Evolutionary conservation across 805 yeast genomes (phyloP).

Genomic region (Ogataea nakhonphanomensis): DNA sequence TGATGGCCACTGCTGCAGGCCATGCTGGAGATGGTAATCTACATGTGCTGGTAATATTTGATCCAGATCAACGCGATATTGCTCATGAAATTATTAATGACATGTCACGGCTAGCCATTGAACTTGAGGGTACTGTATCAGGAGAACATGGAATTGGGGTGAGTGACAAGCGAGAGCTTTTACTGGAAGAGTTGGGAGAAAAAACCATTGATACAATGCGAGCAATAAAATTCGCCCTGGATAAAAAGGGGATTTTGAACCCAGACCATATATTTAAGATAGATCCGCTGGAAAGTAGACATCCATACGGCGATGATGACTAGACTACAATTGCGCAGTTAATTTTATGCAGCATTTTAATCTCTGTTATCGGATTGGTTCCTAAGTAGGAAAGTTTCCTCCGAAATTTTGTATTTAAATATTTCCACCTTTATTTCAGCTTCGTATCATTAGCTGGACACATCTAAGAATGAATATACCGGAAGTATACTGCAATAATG

Average conservation of each 20-base stretch:
- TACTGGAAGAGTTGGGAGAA: slow-evolving; percentile 62
- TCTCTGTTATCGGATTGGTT: too few relatives aligned
- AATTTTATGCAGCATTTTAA: too few relatives aligned
- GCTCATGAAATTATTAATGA: slow-evolving; percentile 51
- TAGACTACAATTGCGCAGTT: too few relatives aligned
- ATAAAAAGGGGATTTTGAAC: slow-evolving; percentile 68
- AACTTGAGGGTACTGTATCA: slow-evolving; percentile 76
- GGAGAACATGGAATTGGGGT: slow-evolving; percentile 89
- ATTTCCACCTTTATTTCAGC: too few relatives aligned
- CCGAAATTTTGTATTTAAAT: too few relatives aligned
- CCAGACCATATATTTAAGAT: slow-evolving; percentile 77
- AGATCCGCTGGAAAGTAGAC: slow-evolving; percentile 46
- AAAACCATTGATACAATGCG: slow-evolving; percentile 73
- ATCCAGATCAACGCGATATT: slow-evolving; percentile 43
- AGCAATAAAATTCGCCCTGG: slow-evolving; percentile 64
- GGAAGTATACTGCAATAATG: slow-evolving; percentile 57
- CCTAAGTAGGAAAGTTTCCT: too few relatives aligned
- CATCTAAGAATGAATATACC: slow-evolving; percentile 33
- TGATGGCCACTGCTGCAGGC: slow-evolving; percentile 61
- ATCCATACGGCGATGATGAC: slow-evolving; percentile 3
- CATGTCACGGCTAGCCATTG: slow-evolving; percentile 65
- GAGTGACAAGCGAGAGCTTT: slow-evolving; percentile 59
- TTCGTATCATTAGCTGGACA: background rate
- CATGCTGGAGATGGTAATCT: slow-evolving; percentile 86
- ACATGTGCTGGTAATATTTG: slow-evolving; percentile 63